Base-by-base conservation (phyloP, 2,329 filamentous ascomycete genomes). In the Seiridium cupressi region DNA sequence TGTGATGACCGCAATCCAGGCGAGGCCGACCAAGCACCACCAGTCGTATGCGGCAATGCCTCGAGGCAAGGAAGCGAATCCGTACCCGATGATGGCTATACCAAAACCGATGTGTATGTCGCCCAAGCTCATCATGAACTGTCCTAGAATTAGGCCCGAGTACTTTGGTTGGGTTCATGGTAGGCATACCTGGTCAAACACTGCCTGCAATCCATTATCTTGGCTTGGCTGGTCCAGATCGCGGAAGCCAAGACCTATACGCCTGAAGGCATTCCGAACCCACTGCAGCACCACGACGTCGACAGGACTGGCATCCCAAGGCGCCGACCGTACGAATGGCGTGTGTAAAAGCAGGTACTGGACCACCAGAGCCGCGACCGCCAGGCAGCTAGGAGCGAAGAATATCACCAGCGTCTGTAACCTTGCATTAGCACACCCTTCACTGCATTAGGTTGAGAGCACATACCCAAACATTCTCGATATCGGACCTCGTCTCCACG, bases 1-100 rank as follows among this genome's bases (percentile, higher is more conserved):
- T 35, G 68, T 65, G 18, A 67, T 60, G 57, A 67, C 62, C 34
- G 68, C 64, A 60, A 67, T 67, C 68, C 68, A 69, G 56, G 60
- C 61, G 13, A 69, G 58, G 46, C 66, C 68, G 31, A 68, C 60
- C 18, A 66, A 62, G 26, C 66, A 62, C 68, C 68, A 69, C 68
- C 68, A 69, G 57, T 64, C 59, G 55, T 67, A 68, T 35, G 65
- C 65, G 10, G 66, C 67, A 34, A 68, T 44, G 36, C 63, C 66
- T 34, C 61, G 58, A 8, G 60, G 36, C 18, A 69, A 56, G 9
- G 66, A 62, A 11, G 47, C 46, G 51, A 64, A 67, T 31, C 62
- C 66, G 51, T 68, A 68, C n/a, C 55, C 58, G 51, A 69, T 64
- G 48, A 68, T 51, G 6, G 66, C 64, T 32, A 68, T 55, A 31